These are phyloP conservation scores for Fistulinella prunicolor DNA, from an alignment of 768 basidiomycete species.

Conservation along the genomic window DNA sequence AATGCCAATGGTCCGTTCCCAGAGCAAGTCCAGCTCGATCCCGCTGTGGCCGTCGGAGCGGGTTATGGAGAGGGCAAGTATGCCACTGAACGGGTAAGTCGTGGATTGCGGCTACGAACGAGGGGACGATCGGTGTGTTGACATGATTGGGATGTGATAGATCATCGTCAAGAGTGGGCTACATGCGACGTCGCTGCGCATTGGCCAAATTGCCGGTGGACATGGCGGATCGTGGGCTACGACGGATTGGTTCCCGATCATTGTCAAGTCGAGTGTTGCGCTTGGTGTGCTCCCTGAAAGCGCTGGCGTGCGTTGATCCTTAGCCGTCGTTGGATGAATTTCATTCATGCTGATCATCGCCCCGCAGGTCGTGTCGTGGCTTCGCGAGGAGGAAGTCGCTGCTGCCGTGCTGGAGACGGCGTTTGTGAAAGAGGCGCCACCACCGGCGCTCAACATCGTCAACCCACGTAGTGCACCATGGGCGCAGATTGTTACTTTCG, in stretches of 20 bases:
- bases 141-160: constrained; percentile 14
- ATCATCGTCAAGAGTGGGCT: constrained; percentile 40
- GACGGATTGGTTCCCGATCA: constrained; percentile 46
- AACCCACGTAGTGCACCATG: constrained; percentile 38
- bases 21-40: constrained; percentile 33
- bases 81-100: constrained; percentile 36
- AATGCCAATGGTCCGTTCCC: constrained; percentile 30
- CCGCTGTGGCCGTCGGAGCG: constrained; percentile 32
- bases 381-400: constrained; percentile 41
- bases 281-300: constrained; percentile 29
- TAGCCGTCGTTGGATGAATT: too few relatives aligned
- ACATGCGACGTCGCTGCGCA: constrained; percentile 36
- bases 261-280: constrained; percentile 34
- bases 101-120: background rate
- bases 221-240: constrained; percentile 41
- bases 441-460: constrained; percentile 35
- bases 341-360: background rate
- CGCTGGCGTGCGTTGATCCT: constrained; percentile 25
- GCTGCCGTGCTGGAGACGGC: constrained; percentile 31
- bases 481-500: constrained; percentile 26
- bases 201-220: constrained; percentile 47
- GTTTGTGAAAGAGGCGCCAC: constrained; percentile 13
- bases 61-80: constrained; percentile 52
- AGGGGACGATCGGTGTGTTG: background rate
- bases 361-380: constrained; percentile 39